Percentiles rank a stretch among this genome's conserved stretches.
These are phyloP conservation scores for Xylaria sp. DNA, from an alignment of 2,329 filamentous ascomycete genomes.

Conservation along the genomic window DNA sequence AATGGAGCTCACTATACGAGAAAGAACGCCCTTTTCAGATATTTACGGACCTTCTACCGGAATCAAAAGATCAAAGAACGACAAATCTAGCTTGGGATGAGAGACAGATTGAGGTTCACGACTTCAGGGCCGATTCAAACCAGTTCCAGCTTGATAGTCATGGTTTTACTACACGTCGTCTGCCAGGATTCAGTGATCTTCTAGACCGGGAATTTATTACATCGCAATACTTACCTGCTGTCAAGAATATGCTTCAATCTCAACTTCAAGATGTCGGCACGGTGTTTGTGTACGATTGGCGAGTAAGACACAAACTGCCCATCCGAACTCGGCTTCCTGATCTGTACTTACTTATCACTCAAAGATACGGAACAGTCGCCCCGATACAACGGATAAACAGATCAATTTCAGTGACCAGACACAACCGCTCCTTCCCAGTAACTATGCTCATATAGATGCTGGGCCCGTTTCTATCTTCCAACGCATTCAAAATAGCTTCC, in stretches of 20 bases:
- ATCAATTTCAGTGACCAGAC: slow-evolving; percentile 28
- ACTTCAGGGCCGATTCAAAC: slow-evolving; percentile 13
- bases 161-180: slow-evolving; percentile 17
- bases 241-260: slow-evolving; percentile 23
- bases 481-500: slow-evolving; percentile 23
- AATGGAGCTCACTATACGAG: slow-evolving; percentile 29
- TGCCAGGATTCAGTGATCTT: slow-evolving; percentile 20
- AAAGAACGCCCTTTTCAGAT: slow-evolving; percentile 31
- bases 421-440: slow-evolving; percentile 18
- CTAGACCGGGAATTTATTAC: slow-evolving; percentile 12
- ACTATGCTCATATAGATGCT: slow-evolving; percentile 22
- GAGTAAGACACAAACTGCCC: slow-evolving; percentile 7
- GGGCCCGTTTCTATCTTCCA: slow-evolving; percentile 17
- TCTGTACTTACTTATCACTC: not conserved
- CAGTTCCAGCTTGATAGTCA: slow-evolving; percentile 29
- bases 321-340: not conserved
- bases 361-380: slow-evolving; percentile 25
- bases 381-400: not conserved
- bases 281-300: slow-evolving; percentile 25
- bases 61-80: slow-evolving; percentile 20
- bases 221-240: slow-evolving; percentile 24
- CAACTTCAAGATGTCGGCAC: slow-evolving; percentile 23
- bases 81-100: slow-evolving; percentile 24
- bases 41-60: slow-evolving; percentile 25
- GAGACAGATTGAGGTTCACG: slow-evolving; percentile 13